phyloP scores from a whole-genome alignment of 108 stramenopile species.

The Pseudonitzschia pungens region DNA sequence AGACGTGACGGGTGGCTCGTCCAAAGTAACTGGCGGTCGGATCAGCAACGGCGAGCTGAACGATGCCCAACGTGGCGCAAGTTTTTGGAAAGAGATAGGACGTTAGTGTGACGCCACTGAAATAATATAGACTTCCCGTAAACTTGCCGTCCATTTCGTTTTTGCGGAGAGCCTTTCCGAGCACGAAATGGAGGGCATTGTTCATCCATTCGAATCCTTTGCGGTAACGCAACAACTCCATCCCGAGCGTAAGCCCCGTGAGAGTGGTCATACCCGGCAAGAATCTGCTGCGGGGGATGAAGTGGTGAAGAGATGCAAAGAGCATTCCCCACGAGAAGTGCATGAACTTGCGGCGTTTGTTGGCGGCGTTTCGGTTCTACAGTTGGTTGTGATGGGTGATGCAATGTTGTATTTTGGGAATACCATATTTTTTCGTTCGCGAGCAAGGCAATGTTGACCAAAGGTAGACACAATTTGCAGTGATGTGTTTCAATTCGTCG shows the following conservation, averaged over 20 bases:
- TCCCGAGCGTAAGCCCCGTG: constrained; percentile 41
- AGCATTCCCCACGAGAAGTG: constrained; percentile 75
- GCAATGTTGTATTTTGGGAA: background rate
- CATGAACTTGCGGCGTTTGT: constrained; percentile 73
- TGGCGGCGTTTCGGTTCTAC: constrained; percentile 71
- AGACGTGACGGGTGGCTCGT: constrained; percentile 69
- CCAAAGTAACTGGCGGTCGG: constrained; percentile 81
- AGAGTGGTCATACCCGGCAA: constrained; percentile 56
- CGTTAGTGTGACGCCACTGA: constrained; percentile 70
- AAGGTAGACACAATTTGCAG: no score
- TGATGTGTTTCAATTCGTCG: no score
- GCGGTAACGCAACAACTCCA: constrained; percentile 75
- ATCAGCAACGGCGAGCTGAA: constrained; percentile 82
- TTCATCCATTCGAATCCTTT: constrained; percentile 87
- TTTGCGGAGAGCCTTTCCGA: constrained; percentile 69
- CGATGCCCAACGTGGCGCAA: constrained; percentile 72
- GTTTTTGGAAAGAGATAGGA: constrained; percentile 58
- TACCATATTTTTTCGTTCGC: background rate
- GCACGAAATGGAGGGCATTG: constrained; percentile 46
- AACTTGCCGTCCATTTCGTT: constrained; percentile 90
- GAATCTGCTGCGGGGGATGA: constrained; percentile 61
- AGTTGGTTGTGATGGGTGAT: background rate
- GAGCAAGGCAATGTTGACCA: background rate
- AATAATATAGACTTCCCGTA: constrained; percentile 84
- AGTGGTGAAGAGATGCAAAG: constrained; percentile 74